phyloP scores from a whole-genome alignment of 176 grass and related monocot genomes.

The Dendrocalamus sinicus region DNA sequence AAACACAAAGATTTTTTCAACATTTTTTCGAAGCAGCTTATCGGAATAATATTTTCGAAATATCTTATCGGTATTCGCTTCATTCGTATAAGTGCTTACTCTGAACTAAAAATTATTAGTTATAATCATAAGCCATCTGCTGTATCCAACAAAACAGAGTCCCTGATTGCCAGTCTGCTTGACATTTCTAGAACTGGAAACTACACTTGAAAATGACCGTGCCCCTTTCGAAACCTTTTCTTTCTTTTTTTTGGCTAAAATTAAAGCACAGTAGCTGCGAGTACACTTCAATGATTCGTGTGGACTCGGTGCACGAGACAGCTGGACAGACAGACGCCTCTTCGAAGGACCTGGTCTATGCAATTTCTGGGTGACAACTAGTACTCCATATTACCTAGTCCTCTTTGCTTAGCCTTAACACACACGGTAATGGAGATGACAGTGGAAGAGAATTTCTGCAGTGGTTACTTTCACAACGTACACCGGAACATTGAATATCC shows the following conservation, averaged over 20 bases:
- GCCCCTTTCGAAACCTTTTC: not conserved
- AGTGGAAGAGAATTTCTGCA: not conserved
- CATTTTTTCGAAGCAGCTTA: too few species aligned
- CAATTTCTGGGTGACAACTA: not conserved
- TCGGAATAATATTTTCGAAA: too few species aligned
- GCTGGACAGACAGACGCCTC: slow-evolving; percentile 10
- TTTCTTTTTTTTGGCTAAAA: not conserved
- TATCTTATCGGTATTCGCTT: too few species aligned
- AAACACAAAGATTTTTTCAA: too few species aligned
- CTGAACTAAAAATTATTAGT: too few species aligned
- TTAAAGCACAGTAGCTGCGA: not conserved
- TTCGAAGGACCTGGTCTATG: not conserved
- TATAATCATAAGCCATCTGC: too few species aligned
- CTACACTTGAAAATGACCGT: not conserved
- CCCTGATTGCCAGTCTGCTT: not conserved
- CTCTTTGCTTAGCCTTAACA: slow-evolving; percentile 54
- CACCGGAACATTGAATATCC: not conserved
- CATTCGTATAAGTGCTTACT: accelerated
- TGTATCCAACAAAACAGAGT: too few species aligned
- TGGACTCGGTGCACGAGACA: slow-evolving; percentile 36
- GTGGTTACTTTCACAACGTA: not conserved
- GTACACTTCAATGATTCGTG: not conserved
- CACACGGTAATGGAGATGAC: slow-evolving; percentile 29
- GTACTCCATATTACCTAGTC: not conserved
- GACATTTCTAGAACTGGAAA: not conserved